Conservation (phyloP, 305 asterid genomes). For the Nicotiana rustica region DNA sequence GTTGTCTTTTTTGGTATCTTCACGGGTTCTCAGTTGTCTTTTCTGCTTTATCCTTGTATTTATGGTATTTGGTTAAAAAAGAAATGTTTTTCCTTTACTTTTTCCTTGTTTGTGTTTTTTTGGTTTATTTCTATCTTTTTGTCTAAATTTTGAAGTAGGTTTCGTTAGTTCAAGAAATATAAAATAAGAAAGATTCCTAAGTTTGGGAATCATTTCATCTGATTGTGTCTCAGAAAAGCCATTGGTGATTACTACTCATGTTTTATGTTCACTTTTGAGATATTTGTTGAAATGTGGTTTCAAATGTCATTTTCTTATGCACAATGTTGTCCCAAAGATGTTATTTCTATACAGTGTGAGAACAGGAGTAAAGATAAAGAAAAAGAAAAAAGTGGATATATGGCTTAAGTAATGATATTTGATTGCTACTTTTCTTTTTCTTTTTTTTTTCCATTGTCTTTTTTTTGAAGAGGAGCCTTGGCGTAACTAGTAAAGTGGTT, state of each 20-base stretch:
- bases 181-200: not conserved
- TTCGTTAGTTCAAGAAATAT: slow-evolving; percentile 32
- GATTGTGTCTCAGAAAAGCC: slow-evolving; percentile 22
- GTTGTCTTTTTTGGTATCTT: slow-evolving; percentile 5
- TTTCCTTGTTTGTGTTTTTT: slow-evolving; percentile 15
- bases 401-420: slow-evolving; percentile 50
- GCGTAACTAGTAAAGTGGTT: too few relatives aligned
- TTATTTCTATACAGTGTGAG: slow-evolving; percentile 45
- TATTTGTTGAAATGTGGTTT: slow-evolving; percentile 39
- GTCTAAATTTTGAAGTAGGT: not conserved
- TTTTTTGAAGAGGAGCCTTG: not conserved
- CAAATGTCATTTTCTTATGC: slow-evolving; percentile 42
- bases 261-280: slow-evolving; percentile 36
- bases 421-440: slow-evolving; percentile 37
- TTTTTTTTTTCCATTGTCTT: slow-evolving; percentile 43
- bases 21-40: slow-evolving; percentile 19
- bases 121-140: not conserved
- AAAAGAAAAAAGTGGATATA: slow-evolving; percentile 53
- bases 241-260: not conserved
- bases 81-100: not conserved
- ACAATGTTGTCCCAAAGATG: slow-evolving; percentile 51
- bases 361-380: slow-evolving; percentile 69
- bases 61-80: not conserved
- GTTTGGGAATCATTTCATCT: not conserved
- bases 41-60: not conserved